Evolutionary conservation across 768 basidiomycete species (phyloP), one percentile per base, ranked within the genome.

Genomic region (Suillus plorans): DNA sequence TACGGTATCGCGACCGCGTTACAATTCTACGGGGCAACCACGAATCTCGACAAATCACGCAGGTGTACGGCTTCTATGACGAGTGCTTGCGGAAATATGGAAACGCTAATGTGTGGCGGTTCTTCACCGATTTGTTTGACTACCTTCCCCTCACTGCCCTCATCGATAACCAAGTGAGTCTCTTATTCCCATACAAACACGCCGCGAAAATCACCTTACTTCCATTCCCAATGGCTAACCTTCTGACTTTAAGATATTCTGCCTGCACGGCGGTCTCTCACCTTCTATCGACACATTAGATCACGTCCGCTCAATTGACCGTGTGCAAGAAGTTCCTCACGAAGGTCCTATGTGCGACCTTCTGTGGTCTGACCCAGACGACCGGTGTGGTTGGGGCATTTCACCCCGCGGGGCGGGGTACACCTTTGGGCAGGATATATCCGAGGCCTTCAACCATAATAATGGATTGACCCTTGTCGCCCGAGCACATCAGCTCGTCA

Each of bases 321-420:
- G 97, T 63, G 95, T 98, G 70, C 97, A 99, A 79, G 97, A 99
- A 75, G 97, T 99, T 3, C 97, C 97, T 5, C 97, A 99, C 78
- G 97, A 99, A 81, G 97, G 97, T 4, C 97, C 97, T 22, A 99
- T 99, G 97, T 99, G 97, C 74, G 97, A 99, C 80, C 84, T 99
- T 63, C 86, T 99, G 67, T 99, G 97, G 97, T 98, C 96, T 60
- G 97, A 99, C 78, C 97, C 97, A 42, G 97, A 99, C 76, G 97
- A 99, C 80, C 92, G 97, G 63, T 97, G 95, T 76, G 97, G 97
- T 52, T 99, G 97, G 97, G 97, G 97, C 39, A 98, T 99, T 72
- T 97, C 95, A 72, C 97, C 97, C 36, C 91, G 97, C 76, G 97
- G 97, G 67, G 97, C 97, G 56, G 97, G 97, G 13, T 99, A 98